A percentile compares a stretch with the other conserved stretches of the same genome.
These are phyloP conservation scores for Solanum chiquidenum DNA, from an alignment of 257 asterid species.

Conservation along the genomic window DNA sequence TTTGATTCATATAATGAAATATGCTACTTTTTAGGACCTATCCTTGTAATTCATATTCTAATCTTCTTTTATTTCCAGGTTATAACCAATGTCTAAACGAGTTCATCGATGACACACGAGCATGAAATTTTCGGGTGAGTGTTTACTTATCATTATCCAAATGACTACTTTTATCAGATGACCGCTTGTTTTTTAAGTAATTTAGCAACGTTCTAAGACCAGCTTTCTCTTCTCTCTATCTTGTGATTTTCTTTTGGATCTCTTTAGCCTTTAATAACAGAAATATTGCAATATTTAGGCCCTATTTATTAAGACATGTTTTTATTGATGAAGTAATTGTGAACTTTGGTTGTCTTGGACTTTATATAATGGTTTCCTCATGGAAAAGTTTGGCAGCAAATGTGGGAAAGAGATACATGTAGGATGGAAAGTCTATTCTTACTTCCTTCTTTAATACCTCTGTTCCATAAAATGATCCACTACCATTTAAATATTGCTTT, in stretches of 20 bases:
- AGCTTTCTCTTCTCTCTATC: background rate
- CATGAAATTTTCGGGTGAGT: background rate
- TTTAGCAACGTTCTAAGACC: background rate
- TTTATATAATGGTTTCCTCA: background rate
- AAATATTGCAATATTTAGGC: background rate
- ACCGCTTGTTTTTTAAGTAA: background rate
- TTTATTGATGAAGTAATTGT: background rate
- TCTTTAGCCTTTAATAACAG: background rate
- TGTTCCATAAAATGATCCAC: background rate
- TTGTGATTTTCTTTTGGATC: background rate
- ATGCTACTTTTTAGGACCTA: background rate
- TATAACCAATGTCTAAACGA: background rate
- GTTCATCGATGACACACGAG: background rate
- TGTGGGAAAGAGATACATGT: background rate
- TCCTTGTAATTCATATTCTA: background rate
- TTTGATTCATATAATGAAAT: background rate
- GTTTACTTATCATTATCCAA: background rate
- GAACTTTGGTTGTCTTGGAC: background rate
- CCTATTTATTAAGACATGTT: background rate
- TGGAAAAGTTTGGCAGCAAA: background rate
- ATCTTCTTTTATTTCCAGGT: background rate
- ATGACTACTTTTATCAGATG: background rate
- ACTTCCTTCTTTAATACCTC: background rate
- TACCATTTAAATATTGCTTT: background rate
- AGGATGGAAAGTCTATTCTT: background rate